A percentile compares a stretch with the other conserved stretches of the same genome.
Conservation (phyloP, 306 rosid species). For the Ormosia semicastrata region DNA sequence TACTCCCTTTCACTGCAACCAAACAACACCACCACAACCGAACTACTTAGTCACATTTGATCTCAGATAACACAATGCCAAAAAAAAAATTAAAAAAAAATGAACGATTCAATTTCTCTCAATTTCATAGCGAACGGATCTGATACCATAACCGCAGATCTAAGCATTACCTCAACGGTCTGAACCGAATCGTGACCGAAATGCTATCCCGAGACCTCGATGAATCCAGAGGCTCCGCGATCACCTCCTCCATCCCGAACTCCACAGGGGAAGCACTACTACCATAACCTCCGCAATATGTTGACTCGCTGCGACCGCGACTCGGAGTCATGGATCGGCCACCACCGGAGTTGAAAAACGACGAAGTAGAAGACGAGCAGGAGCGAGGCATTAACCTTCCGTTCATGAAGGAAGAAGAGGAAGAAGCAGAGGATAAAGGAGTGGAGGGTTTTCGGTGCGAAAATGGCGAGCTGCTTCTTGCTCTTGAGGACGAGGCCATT, state of each 20-base stretch:
- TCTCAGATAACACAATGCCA: slow-evolving; percentile 20
- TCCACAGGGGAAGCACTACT: slow-evolving; percentile 55
- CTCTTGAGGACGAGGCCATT: slow-evolving; percentile 87
- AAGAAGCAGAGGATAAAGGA: slow-evolving; percentile 65
- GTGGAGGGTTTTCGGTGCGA: slow-evolving; percentile 72
- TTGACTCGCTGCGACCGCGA: slow-evolving; percentile 58
- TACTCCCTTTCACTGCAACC: slow-evolving; percentile 89
- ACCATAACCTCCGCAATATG: slow-evolving; percentile 34
- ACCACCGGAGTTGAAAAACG: slow-evolving; percentile 69
- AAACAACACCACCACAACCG: slow-evolving; percentile 25
- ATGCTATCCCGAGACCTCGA: slow-evolving; percentile 76
- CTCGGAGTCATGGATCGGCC: slow-evolving; percentile 77
- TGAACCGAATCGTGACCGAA: slow-evolving; percentile 93
- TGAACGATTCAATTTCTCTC: slow-evolving; percentile 13
- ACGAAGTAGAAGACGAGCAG: slow-evolving; percentile 71
- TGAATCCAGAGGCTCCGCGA: slow-evolving; percentile 56
- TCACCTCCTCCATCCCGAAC: slow-evolving; percentile 65
- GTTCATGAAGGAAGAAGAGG: slow-evolving; percentile 63
- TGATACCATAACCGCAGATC: slow-evolving; percentile 55
- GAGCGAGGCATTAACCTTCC: slow-evolving; percentile 73
- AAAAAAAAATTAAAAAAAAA: not conserved
- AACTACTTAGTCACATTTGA: slow-evolving; percentile 37
- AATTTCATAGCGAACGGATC: slow-evolving; percentile 47
- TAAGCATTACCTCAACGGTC: slow-evolving; percentile 89
- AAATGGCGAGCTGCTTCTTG: slow-evolving; percentile 89